Evolutionary conservation across 805 yeast genomes (phyloP).

Genomic region (Metschnikowia colocasiae): DNA sequence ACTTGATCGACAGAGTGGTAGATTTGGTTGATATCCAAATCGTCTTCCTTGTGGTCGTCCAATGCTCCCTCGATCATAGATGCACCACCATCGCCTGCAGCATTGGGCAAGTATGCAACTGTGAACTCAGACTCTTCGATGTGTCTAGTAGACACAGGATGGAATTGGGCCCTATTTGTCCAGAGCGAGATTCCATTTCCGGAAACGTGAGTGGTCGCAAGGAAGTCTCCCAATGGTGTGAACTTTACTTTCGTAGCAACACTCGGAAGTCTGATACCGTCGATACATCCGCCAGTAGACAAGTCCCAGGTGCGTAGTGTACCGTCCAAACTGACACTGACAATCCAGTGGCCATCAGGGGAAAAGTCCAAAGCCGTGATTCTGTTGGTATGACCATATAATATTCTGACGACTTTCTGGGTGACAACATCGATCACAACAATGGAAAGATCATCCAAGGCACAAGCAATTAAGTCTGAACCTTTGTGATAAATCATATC

Average conservation of each 20-base stretch:
- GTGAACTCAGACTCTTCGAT: constrained; percentile 74
- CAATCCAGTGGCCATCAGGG: constrained; percentile 94
- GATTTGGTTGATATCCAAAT: constrained; percentile 32
- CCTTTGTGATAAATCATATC: constrained; percentile 71
- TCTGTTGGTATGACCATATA: constrained; percentile 87
- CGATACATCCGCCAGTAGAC: constrained; percentile 95
- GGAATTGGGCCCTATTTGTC: constrained; percentile 87
- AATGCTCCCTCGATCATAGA: constrained; percentile 77
- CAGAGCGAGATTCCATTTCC: constrained; percentile 89
- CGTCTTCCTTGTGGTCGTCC: constrained; percentile 34
- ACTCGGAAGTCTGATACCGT: constrained; percentile 72
- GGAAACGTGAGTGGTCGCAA: constrained; percentile 88
- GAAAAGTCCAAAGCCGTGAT: constrained; percentile 86
- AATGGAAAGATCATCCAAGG: constrained; percentile 81
- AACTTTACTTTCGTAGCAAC: constrained; percentile 80
- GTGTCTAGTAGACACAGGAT: constrained; percentile 68
- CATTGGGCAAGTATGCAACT: constrained; percentile 62
- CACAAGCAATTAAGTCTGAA: constrained; percentile 80
- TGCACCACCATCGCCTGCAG: constrained; percentile 73
- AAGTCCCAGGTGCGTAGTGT: constrained; percentile 96
- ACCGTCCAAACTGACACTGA: constrained; percentile 76
- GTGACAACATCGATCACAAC: constrained; percentile 80
- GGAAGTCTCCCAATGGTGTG: constrained; percentile 82
- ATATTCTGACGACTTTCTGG: constrained; percentile 75
- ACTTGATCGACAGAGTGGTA: constrained; percentile 63